phyloP scores from a whole-genome alignment of 805 yeast genomes.

The Candida quercuum region DNA sequence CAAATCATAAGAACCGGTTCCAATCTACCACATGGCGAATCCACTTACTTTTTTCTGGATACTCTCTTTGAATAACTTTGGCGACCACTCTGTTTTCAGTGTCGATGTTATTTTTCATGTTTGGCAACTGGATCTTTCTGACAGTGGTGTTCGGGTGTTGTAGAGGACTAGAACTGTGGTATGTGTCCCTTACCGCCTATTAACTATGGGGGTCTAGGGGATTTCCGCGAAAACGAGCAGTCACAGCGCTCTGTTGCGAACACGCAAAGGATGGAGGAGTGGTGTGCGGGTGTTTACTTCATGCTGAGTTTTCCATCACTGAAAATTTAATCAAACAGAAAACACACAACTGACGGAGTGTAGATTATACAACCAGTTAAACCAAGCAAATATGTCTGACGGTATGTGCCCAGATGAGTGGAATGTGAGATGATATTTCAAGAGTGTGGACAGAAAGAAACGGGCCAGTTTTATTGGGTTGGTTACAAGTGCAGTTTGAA shows the following conservation, averaged over 20 bases:
- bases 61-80: neutral
- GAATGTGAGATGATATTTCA: neutral
- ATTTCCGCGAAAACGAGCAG: slow-evolving; percentile 2
- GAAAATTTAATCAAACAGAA: slow-evolving; percentile 15
- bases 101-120: neutral
- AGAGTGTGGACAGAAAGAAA: too few species aligned
- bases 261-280: too few species aligned
- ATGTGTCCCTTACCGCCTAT: neutral
- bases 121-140: neutral
- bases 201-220: neutral
- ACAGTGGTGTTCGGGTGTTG: slow-evolving; percentile 3
- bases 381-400: slow-evolving; percentile 24
- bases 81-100: neutral
- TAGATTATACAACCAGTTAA: slow-evolving; percentile 2
- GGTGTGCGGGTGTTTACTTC: neutral
- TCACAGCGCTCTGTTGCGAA: slow-evolving; percentile 5
- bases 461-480: neutral
- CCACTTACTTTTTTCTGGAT: slow-evolving; percentile 3
- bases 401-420: slow-evolving; percentile 24
- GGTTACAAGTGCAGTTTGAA: too few species aligned
- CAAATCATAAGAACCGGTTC: too few species aligned
- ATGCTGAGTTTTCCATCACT: slow-evolving; percentile 6
- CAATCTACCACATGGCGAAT: too few species aligned
- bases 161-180: too few species aligned
- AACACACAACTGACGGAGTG: slow-evolving; percentile 4